Percentiles rank a stretch among this genome's conserved stretches.
These are phyloP conservation scores for Lipomyces yarrowii DNA, from an alignment of 1,139 yeast species.

Conservation along the genomic window DNA sequence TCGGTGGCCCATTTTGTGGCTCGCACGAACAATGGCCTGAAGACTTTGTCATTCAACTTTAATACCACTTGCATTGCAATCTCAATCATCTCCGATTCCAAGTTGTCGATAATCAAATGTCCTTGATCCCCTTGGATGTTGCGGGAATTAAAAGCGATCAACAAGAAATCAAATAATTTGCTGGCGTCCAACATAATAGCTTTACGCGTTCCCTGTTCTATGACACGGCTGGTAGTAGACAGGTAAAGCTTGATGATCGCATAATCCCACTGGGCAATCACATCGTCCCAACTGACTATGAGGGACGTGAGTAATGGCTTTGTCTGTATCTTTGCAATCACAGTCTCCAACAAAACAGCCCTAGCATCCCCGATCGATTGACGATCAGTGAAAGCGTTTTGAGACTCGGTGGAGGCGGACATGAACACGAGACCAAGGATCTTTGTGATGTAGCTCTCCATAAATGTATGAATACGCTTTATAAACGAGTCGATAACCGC, in stretches of 20 bases:
- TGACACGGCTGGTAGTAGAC: constrained; percentile 12
- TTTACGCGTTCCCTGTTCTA: constrained; percentile 30
- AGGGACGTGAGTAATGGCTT: constrained; percentile 64
- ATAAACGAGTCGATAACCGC: constrained; percentile 74
- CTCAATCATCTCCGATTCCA: constrained; percentile 74
- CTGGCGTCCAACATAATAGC: constrained; percentile 69
- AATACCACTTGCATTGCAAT: constrained; percentile 78
- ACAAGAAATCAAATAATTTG: constrained; percentile 68
- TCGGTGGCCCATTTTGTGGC: constrained; percentile 92
- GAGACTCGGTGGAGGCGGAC: constrained; percentile 31
- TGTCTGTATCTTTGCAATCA: constrained; percentile 70
- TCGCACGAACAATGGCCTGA: constrained; percentile 87
- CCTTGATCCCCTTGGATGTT: constrained; percentile 51
- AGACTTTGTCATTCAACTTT: constrained; percentile 90
- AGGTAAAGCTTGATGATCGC: constrained; percentile 17
- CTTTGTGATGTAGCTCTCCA: constrained; percentile 67
- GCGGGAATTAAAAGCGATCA: constrained; percentile 63
- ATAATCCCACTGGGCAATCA: constrained; percentile 39
- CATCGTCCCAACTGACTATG: constrained; percentile 65
- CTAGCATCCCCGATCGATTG: constrained; percentile 51
- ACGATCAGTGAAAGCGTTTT: constrained; percentile 15
- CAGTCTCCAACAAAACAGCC: constrained; percentile 62
- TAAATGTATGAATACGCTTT: constrained; percentile 84
- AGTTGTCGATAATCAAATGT: constrained; percentile 64
- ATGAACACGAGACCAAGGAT: constrained; percentile 60